Base-by-base conservation (phyloP, 148 eudicot species). In the Rhododendron griersonianum region DNA sequence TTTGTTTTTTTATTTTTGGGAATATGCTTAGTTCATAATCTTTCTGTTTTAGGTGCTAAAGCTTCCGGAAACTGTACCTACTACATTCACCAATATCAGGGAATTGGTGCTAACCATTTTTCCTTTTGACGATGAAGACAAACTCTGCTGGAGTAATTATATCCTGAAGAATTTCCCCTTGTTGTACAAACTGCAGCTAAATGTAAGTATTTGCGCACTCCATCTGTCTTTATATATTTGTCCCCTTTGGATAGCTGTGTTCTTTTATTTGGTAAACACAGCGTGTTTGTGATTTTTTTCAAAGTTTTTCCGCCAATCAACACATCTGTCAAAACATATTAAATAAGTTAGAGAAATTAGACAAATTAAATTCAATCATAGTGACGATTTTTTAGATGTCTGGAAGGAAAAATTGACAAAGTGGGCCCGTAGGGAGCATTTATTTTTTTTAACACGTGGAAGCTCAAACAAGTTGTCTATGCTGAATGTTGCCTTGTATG, bases 111-210 rank as follows among this genome's bases (percentile, higher is more conserved):
- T 87, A 35, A 71, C 82, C 50, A 71, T 87, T 81, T 87, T 51
- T 53, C 87, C 88, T 7, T 88, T 88, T 81, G 55, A 83, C 0
- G 88, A 88, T 30, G 90, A 88, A 14, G 90, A 88, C 77, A 69
- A 86, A 28, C 86, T 88, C 75, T 44, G n/a, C 30, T 88, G 88
- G 90, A 78, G 69, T 37, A 83, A 44, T 61, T 88, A 86, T 65
- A 25, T 88, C 45, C 77, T 88, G 37, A 83, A 86, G 86, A 84
- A 86, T 53, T 86, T 83, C 50, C 88, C 90, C 44, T 80, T 88
- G 39, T 63, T 88, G 50, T 53, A 57, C 7, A 86, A 88, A 61
- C 86, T 88, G 18, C 81, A 88, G n/a, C 39, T 88, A 65, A 86
- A 88, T 86, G 90, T 86, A 53, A 86, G 87, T 86, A 4, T 71